Percentiles rank a stretch among this genome's conserved stretches.
These are phyloP conservation scores for Pugionium dolabratum DNA, from an alignment of 345 rosid genomes.

Conservation along the genomic window DNA sequence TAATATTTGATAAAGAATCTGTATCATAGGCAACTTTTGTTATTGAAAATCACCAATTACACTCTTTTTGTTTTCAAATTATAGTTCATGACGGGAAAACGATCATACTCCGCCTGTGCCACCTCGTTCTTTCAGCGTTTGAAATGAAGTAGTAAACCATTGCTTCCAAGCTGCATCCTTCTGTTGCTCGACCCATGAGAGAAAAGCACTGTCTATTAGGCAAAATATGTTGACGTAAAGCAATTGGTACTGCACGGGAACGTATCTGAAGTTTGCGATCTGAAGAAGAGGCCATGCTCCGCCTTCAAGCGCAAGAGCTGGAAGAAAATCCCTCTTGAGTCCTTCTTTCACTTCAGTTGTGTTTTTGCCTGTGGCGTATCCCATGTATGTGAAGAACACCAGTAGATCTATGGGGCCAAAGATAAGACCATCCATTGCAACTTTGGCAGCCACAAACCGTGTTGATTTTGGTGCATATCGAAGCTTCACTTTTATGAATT, in stretches of 20 bases:
- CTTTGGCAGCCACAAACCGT: constrained; percentile 79
- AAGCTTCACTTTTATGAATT: constrained; percentile 63
- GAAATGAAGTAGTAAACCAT: constrained; percentile 59
- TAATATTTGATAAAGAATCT: constrained; percentile 37
- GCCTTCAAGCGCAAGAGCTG: constrained; percentile 81
- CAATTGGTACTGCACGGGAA: constrained; percentile 86
- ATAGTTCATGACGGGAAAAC: constrained; percentile 22
- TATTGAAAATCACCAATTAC: constrained; percentile 13
- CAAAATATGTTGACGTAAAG: constrained; percentile 87
- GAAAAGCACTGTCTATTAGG: constrained; percentile 81
- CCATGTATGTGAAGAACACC: constrained; percentile 87
- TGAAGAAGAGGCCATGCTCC: constrained; percentile 86
- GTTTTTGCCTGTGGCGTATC: constrained; percentile 71
- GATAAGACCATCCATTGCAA: constrained; percentile 83
- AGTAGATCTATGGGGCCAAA: constrained; percentile 86
- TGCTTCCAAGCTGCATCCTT: constrained; percentile 95
- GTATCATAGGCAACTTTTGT: constrained; percentile 24
- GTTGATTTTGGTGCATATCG: constrained; percentile 61
- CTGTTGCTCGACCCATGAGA: constrained; percentile 92
- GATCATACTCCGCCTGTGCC: constrained; percentile 50
- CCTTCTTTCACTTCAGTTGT: constrained; percentile 72
- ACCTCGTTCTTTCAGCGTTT: constrained; percentile 56
- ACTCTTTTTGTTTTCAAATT: constrained; percentile 22
- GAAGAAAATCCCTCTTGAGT: constrained; percentile 90
- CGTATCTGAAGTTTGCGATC: constrained; percentile 76